Evolutionary conservation across 176 grass and related monocot species (phyloP), one percentile per base, ranked within the genome.

Genomic region (Hyparrhenia diplandra): DNA sequence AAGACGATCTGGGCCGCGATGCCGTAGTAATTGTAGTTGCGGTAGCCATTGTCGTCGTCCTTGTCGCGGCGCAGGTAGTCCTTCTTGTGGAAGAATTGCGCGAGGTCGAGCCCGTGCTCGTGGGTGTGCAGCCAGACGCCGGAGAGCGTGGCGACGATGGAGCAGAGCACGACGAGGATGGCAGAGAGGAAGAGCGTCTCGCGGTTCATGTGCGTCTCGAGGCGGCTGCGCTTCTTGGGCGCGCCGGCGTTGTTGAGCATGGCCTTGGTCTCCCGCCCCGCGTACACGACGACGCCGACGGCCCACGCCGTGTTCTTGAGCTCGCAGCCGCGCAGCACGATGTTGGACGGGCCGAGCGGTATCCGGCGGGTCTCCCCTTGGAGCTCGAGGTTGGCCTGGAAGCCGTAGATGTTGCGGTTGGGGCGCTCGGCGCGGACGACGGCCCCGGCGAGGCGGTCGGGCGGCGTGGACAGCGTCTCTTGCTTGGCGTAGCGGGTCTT

Each of bases 401-500:
- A 98, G 10, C 92, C 92, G 73, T 98, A 95, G 59, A 98, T 94
- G 49, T 98, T 92, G 12, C 95, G 88, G 79, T 84, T 94, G 0
- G 95, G 95, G 28, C 89, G 71, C 85, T 98, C 96, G 82, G 72
- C 85, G 3, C 86, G 79, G 82, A 98, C 67, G 75, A 91, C 59
- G 27, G 82, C 72, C 39, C 90, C 88, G 45, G 78, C 24, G 70
- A 93, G 87, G 6, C 63, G 62, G 6, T 83, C 76, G 1, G 83
- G 78, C 35, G 84, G 75, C 32, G 80, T 83, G 17, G 86, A 68
- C 16, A 86, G 64, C 10, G 90, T 98, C 43, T 98, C 96, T 18
- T 95, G 96, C 85, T 90, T 95, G 12, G 96, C 92, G 61, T 95
- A 99, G 5, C 96, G 92, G 3, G 90, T 95, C 88, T 99, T 99